A percentile compares a stretch with the other conserved stretches of the same genome.
Evolutionary conservation across 164 flowering plant genomes (phyloP).

Genomic region (Vitis rupestris): DNA sequence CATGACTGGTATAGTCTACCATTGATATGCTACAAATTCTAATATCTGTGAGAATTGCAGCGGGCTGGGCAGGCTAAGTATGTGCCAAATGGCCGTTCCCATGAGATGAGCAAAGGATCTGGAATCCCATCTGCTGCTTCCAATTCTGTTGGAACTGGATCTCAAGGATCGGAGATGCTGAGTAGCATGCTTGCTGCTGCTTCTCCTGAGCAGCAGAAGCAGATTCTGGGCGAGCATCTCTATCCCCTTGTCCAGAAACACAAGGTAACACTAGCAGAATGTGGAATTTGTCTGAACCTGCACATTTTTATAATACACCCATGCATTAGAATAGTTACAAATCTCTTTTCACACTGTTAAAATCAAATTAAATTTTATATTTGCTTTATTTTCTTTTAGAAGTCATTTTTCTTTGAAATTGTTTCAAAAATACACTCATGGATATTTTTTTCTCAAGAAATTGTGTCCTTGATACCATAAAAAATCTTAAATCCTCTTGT

Average conservation of each 20-base stretch:
- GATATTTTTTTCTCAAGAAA: no score
- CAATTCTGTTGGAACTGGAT: slow-evolving; percentile 27
- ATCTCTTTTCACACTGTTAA: no score
- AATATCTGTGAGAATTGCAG: slow-evolving; percentile 22
- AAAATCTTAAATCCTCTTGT: not conserved
- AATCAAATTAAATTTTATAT: no score
- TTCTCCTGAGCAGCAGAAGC: slow-evolving; percentile 70
- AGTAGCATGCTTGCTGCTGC: slow-evolving; percentile 76
- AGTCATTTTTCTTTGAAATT: no score
- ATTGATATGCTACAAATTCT: not conserved
- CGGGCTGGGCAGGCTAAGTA: slow-evolving; percentile 41
- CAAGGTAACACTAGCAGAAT: slow-evolving; percentile 41
- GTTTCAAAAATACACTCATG: no score
- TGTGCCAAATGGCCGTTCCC: slow-evolving; percentile 45
- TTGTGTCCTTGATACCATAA: not conserved
- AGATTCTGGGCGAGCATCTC: slow-evolving; percentile 77
- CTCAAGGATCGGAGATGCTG: slow-evolving; percentile 47
- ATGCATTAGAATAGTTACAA: no score
- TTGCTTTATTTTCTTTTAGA: no score
- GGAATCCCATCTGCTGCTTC: slow-evolving; percentile 30
- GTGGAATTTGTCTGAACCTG: no score
- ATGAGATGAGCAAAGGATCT: slow-evolving; percentile 42
- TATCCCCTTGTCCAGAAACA: slow-evolving; percentile 66
- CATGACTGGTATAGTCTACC: not conserved
- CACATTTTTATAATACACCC: no score